A percentile compares a stretch with the other conserved stretches of the same genome.
phyloP scores from a whole-genome alignment of 371 early-diverging fungal genomes.

The Mortierella sp. region DNA sequence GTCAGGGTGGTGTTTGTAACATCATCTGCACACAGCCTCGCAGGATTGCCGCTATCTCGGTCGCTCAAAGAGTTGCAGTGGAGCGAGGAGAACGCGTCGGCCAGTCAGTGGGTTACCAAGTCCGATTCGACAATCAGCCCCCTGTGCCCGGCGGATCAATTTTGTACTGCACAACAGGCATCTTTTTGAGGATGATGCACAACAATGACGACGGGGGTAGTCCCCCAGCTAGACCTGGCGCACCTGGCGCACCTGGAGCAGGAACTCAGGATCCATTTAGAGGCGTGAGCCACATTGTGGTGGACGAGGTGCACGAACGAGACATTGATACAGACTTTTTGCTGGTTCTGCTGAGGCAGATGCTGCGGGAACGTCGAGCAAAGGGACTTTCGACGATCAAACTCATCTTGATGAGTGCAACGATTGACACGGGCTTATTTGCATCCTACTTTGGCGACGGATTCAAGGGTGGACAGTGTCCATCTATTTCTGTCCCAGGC shows the following conservation, averaged over 20 bases:
- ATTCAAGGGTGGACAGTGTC: slow-evolving; percentile 54
- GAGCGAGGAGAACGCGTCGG: slow-evolving; percentile 66
- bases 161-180: slow-evolving; percentile 70
- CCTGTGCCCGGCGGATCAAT: slow-evolving; percentile 59
- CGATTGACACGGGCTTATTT: slow-evolving; percentile 68
- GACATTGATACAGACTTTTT: slow-evolving; percentile 75
- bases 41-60: slow-evolving; percentile 85
- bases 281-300: slow-evolving; percentile 65
- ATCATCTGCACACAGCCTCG: slow-evolving; percentile 89
- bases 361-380: slow-evolving; percentile 55
- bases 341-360: slow-evolving; percentile 60
- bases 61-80: slow-evolving; percentile 79
- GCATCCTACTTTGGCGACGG: slow-evolving; percentile 66
- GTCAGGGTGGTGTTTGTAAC: slow-evolving; percentile 52
- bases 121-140: slow-evolving; percentile 67
- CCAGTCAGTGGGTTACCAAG: slow-evolving; percentile 71
- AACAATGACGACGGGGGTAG: slow-evolving; percentile 55
- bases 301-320: slow-evolving; percentile 81
- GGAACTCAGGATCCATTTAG: slow-evolving; percentile 56
- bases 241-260: slow-evolving; percentile 2
- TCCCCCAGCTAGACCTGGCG: slow-evolving; percentile 8
- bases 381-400: slow-evolving; percentile 52
- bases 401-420: slow-evolving; percentile 81
- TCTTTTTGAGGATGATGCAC: slow-evolving; percentile 66
- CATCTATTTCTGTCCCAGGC: slow-evolving; percentile 74